Evolutionary conservation across 768 basidiomycete species (phyloP), one percentile per base, ranked within the genome.

Genomic region (Strobilomyces dryophilus): DNA sequence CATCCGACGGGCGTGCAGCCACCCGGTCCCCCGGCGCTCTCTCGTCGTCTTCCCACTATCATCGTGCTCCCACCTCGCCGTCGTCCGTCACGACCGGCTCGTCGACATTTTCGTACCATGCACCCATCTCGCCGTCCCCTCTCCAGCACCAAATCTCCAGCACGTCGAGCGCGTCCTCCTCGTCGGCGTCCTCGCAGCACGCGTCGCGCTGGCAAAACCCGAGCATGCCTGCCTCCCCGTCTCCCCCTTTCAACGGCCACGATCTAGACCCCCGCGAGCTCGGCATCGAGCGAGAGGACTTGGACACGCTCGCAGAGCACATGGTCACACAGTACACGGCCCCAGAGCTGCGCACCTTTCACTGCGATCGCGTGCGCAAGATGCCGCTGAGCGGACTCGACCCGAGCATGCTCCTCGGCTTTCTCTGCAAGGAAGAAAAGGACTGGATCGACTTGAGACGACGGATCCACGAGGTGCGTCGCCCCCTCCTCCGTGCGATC

Each of bases 341-440:
- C 3, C 56, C 76, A 5, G 91, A 95, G 64, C 73, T 98, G 32
- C 81, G 81, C 62, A 95, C 91, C 12, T 99, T 94, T 75, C 97
- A 98, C 70, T 94, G 93, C 67, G 97, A 99, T n/a, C 83, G 87
- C 17, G 87, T 98, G 36, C 79, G 92, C 65, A 98, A 95, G 81
- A 95, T 98, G 90, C 87, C 87, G 0, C 71, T 98, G 34, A 82
- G 83, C 37, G 89, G 87, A 27, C 73, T 99, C 50, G 97, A 98
- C 68, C 97, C 95, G 21, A 97, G 93, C 61, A 98, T 99, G 97
- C 74, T 99, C 8, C 79, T 98, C 54, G 95, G 95, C 11, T 98
- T 99, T 66, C 65, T 98, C 59, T 86, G 87, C 66, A 81, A 80
- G 61, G 83, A 90, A 63, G 87, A 92, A 71, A 74, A 66, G 17